Conservation (phyloP, 352 stramenopile species). For the Pythium aphanidermatum region DNA sequence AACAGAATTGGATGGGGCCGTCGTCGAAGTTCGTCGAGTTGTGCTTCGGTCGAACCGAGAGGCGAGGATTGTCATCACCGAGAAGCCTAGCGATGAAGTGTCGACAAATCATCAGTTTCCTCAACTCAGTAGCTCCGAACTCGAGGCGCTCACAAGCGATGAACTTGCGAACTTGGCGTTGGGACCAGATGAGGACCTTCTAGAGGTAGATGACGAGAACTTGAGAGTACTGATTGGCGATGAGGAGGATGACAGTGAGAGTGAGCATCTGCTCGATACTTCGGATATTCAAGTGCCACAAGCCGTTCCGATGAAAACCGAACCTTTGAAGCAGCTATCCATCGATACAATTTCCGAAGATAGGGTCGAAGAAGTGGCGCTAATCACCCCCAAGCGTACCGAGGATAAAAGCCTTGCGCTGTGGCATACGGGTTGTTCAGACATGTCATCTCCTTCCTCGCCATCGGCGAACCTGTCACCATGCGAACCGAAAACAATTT, state of each 20-base stretch:
- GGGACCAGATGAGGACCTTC: slow-evolving; percentile 8
- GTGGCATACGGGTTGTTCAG: no score
- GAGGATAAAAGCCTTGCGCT: no score
- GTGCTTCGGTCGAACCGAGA: slow-evolving; percentile 7
- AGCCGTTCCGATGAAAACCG: no score
- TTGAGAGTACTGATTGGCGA: background rate
- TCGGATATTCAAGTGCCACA: no score
- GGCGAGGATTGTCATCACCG: slow-evolving; percentile 8
- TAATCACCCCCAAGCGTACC: no score
- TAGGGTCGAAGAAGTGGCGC: no score
- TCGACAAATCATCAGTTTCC: slow-evolving; percentile 16
- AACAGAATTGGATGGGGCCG: background rate
- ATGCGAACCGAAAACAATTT: no score
- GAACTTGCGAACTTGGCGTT: slow-evolving; percentile 15
- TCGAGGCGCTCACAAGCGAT: slow-evolving; percentile 21
- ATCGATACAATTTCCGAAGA: no score
- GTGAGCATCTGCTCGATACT: no score
- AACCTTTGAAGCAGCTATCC: no score
- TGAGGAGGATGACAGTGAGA: background rate
- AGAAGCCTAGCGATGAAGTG: background rate
- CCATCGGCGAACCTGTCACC: no score
- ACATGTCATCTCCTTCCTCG: no score
- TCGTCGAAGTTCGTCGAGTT: slow-evolving; percentile 6
- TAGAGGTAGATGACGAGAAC: slow-evolving; percentile 13
- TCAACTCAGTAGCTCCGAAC: slow-evolving; percentile 17